A percentile compares a stretch with the other conserved stretches of the same genome.
These are phyloP conservation scores for Persicaria maculosa DNA, from an alignment of 148 eudicot genomes.

Conservation along the genomic window DNA sequence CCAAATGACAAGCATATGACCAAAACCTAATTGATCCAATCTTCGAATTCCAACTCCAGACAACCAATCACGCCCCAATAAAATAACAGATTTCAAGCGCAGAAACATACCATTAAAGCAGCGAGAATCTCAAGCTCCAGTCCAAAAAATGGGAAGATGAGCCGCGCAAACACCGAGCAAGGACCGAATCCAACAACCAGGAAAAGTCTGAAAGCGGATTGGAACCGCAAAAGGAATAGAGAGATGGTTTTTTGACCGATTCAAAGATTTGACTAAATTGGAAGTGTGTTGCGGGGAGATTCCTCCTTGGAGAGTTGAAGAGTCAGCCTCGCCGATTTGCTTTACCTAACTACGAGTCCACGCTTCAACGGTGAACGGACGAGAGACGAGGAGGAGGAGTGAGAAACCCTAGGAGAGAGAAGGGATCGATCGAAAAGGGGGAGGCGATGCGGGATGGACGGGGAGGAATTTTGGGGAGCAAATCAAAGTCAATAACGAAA, in stretches of 20 bases:
- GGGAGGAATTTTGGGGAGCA: neutral
- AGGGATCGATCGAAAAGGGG: neutral
- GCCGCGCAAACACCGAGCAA: neutral
- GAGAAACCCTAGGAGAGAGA: conserved; percentile 12
- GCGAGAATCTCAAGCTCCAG: neutral
- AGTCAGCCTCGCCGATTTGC: neutral
- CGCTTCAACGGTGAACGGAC: neutral
- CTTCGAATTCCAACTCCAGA: neutral
- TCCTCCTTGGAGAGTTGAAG: neutral
- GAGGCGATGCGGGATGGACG: neutral
- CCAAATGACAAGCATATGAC: neutral
- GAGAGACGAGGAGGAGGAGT: neutral
- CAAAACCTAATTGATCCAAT: neutral
- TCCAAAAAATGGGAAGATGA: neutral
- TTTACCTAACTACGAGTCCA: neutral
- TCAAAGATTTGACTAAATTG: neutral
- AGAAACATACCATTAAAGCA: conserved; percentile 8
- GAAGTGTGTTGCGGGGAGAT: conserved; percentile 3
- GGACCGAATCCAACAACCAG: neutral
- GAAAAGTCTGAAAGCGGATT: neutral
- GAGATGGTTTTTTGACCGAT: neutral
- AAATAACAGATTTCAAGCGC: neutral
- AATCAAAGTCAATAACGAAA: neutral
- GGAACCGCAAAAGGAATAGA: neutral
- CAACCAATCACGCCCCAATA: neutral